Evolutionary conservation across 176 grass and related monocot genomes (phyloP).

Genomic region (Panicum miliaceum): DNA sequence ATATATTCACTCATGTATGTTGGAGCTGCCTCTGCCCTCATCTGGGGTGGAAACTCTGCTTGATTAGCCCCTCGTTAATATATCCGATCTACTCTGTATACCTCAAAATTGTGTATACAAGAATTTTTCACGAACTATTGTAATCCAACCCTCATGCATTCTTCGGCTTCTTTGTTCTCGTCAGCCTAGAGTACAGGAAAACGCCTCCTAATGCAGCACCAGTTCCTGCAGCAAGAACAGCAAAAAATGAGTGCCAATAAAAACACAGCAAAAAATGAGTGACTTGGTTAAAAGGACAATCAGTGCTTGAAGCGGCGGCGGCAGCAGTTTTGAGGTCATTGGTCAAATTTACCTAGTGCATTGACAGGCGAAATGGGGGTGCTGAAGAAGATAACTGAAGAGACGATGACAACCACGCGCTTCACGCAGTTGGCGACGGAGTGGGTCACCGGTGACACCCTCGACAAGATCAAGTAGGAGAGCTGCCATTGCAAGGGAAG

Average conservation of each 20-base stretch:
- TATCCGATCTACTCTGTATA: conserved; percentile 1
- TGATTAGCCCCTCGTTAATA: not conserved
- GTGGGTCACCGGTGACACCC: conserved; percentile 70
- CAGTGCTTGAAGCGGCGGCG: not conserved
- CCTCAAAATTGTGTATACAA: not conserved
- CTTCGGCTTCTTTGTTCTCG: conserved; percentile 55
- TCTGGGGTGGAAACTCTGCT: not conserved
- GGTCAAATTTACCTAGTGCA: conserved; percentile 57
- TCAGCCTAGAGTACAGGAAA: conserved; percentile 69
- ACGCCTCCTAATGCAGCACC: conserved; percentile 64
- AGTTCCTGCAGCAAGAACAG: conserved; percentile 44
- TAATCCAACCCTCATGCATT: not conserved
- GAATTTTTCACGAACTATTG: not conserved
- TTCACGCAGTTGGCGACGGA: conserved; percentile 78
- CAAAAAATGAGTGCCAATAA: not conserved
- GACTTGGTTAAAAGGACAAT: not conserved
- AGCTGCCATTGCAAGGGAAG: conserved; percentile 36
- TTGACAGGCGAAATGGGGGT: conserved; percentile 70
- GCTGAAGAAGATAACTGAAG: conserved; percentile 74
- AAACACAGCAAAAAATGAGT: not conserved
- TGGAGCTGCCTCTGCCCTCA: conserved; percentile 3
- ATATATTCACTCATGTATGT: not conserved
- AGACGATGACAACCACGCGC: conserved; percentile 68
- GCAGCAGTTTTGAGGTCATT: not conserved
- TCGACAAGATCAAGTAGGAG: conserved; percentile 62